Conservation (phyloP, 176 grass and related monocot species). For the Oryza meyeriana region DNA sequence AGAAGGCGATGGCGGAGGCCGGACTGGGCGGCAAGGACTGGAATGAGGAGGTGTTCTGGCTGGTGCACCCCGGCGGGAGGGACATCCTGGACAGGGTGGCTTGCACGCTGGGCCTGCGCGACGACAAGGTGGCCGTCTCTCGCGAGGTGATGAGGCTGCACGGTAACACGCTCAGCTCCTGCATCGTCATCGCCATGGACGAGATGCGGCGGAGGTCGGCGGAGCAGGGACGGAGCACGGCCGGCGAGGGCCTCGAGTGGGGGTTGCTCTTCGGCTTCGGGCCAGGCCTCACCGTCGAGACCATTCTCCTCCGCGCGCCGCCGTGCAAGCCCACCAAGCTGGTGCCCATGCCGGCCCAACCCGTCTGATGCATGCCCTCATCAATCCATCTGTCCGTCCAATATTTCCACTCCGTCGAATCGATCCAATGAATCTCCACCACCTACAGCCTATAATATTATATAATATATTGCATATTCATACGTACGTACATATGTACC, state of each 20-base stretch:
- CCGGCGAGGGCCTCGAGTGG: constrained; percentile 56
- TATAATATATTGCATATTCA: too few relatives aligned
- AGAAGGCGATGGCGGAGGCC: not conserved
- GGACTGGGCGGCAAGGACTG: not conserved
- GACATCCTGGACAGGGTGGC: constrained; percentile 58
- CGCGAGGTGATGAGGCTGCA: constrained; percentile 46
- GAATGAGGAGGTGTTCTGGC: constrained; percentile 61
- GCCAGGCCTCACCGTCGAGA: constrained; percentile 9
- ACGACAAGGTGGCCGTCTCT: constrained; percentile 35
- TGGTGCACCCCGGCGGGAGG: constrained; percentile 52
- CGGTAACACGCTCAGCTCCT: constrained; percentile 57
- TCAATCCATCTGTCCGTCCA: too few relatives aligned
- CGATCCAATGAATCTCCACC: too few relatives aligned
- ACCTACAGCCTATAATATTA: too few relatives aligned
- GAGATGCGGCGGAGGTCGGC: constrained; percentile 37
- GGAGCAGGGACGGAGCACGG: not conserved
- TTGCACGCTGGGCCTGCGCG: constrained; percentile 21
- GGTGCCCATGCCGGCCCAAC: too few relatives aligned
- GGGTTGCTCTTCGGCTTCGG: constrained; percentile 37
- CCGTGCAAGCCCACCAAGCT: too few relatives aligned
- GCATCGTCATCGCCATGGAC: constrained; percentile 57
- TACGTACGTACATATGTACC: too few relatives aligned
- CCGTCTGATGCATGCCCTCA: too few relatives aligned
- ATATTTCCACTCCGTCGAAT: too few relatives aligned
- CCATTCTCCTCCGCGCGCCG: not conserved